Evolutionary conservation across 352 stramenopile genomes (phyloP), one percentile per base, ranked within the genome.

Genomic region (Pseudoperonospora humuli): DNA sequence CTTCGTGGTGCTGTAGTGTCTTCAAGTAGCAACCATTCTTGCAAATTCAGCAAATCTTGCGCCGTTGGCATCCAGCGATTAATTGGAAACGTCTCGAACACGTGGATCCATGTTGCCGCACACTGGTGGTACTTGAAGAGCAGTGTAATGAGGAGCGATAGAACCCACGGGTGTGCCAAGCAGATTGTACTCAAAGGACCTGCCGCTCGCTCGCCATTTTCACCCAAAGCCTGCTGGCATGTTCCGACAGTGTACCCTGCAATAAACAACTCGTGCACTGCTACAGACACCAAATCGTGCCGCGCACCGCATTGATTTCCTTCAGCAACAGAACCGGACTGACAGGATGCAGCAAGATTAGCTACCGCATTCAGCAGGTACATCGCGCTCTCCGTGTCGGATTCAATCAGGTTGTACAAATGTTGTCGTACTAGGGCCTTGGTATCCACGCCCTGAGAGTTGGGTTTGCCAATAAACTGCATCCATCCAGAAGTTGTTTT

Each of bases 11-110:
- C 60, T 0, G 40, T 50, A 8, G 77, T 75, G 43, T 93, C 78
- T 23, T 90, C 75, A n/a, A 91, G 55, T 20, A 87, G 41, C 7
- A 93, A 35, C 81, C 81, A 93, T 39, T 87, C 73, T 45, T 93
- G 78, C 10, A 93, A 52, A 43, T 75, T 83, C 1, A 61, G 32
- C 39, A 93, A 46, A 53, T 93, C 81, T 7, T 70, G 57, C 2
- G 50, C 48, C 3, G 70, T 86, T 0, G 81, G 81, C 13, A 77
- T 43, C 81, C 81, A 93, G 1, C 78, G 69, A 54, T 88, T 89
- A n/a, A 93, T 74, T 7, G 81, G 81, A 51, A 93, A 86, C 17
- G 71, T 88, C 44, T 90, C 76, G 17, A 93, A 91, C 6, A 93
- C 70, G 25, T 86, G 61, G 34, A 89, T 85, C 70, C 78, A 89